A percentile compares a stretch with the other conserved stretches of the same genome.
These are phyloP conservation scores for Amanita muscaria DNA, from an alignment of 768 basidiomycete species.

Conservation along the genomic window DNA sequence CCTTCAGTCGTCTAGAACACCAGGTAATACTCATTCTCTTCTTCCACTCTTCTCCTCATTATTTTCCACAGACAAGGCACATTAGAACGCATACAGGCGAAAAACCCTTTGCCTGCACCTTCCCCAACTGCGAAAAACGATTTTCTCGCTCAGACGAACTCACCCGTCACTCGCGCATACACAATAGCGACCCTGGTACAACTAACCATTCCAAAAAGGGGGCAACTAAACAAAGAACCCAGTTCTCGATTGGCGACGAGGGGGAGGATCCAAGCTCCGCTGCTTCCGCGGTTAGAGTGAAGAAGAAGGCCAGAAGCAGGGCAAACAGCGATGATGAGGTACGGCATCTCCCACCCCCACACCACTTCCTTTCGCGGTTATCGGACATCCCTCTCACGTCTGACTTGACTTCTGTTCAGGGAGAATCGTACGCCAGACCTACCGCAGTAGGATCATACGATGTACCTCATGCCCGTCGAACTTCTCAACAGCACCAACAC, in stretches of 20 bases:
- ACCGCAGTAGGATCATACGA: constrained; percentile 43
- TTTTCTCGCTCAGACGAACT: constrained; percentile 98
- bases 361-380: constrained; percentile 2
- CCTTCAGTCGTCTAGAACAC: constrained; percentile 94
- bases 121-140: constrained; percentile 93
- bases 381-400: constrained; percentile 9
- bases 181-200: constrained; percentile 49
- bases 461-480: constrained; percentile 27
- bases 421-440: constrained; percentile 51
- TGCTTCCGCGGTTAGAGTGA: constrained; percentile 30
- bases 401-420: constrained; percentile 24
- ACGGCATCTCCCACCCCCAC: constrained; percentile 21
- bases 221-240: constrained; percentile 9
- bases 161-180: constrained; percentile 91
- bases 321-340: constrained; percentile 84
- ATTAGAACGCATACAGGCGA: constrained; percentile 98
- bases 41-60: constrained; percentile 6
- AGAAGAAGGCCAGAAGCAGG: constrained; percentile 73
- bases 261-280: constrained; percentile 4
- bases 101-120: constrained; percentile 91
- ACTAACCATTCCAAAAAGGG: constrained; percentile 20
- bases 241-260: constrained; percentile 15
- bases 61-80: constrained; percentile 72
- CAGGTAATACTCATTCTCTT: constrained; percentile 44
- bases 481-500: constrained; percentile 15